Base-by-base conservation (phyloP, 495 filamentous ascomycete genomes). In the Saxophila tyrrhenica region DNA sequence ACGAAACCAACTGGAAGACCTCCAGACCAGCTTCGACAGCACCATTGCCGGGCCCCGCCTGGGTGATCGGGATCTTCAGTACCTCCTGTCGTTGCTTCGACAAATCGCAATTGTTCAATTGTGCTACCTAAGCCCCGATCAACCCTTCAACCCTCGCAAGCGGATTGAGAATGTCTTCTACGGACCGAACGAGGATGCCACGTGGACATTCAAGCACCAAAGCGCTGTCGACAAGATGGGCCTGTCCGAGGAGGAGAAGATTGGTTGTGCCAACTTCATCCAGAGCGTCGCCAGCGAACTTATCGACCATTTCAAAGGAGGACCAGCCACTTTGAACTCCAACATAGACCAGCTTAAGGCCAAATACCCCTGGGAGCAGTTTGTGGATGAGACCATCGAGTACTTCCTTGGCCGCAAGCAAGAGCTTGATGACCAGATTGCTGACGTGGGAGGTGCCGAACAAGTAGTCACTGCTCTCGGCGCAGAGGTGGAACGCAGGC, bases 391-490 rank as follows among this genome's bases (percentile, higher is more conserved):
- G 2, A 43, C 47, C 2, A 20, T 54, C 3, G 16, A 44, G 9
- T 65, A 61, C 54, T 58, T 44, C 25, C 24, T 29, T 21, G 22
- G 47, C 19, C 56, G 62, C 20, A 48, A 39, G 16, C 21, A 24
- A 20, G 44, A 62, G 38, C 55, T 65, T 2, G 60, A 62, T 15
- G 19, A 39, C 8, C 39, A 60, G 16, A 52, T 65, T 39, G 51
- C 17, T 2, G 32, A 44, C 11, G 46, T 42, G n/a, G 62, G 60
- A n/a, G 62, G 62, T 16, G 15, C 50, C n/a, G 38, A 50, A 2
- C 15, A 19, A 3, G 48, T 65, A 20, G 17, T 55, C 8, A 19
- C 35, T 20, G 13, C 0, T 1, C 41, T 64, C 17, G 19, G 7
- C 1, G n/a, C 41, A 21, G 48, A 59, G 47, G 52, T 61, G 9